Base-by-base conservation (phyloP, 2,329 filamentous ascomycete species). In the Pseudopithomyces maydicus region DNA sequence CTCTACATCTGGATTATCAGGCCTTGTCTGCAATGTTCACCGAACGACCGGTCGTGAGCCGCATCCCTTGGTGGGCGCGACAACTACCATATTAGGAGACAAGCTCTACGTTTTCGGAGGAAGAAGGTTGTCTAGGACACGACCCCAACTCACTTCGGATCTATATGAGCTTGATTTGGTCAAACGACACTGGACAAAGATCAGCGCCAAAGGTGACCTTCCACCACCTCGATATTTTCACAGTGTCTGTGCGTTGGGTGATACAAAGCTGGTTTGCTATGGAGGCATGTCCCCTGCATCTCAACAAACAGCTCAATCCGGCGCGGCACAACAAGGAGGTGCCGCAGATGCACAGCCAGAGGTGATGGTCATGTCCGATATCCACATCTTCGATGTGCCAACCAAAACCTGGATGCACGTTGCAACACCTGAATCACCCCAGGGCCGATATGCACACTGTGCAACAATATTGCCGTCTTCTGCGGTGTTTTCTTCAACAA, bases 51-150 rank as follows among this genome's bases (percentile, higher is more conserved):
- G 95, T 35, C 88, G 88, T 59, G 93, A 98, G 72, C 95, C 95
- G 2, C 92, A 91, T 69, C 90, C 95, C 2, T 81, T 98, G 2
- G 95, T 99, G 0, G 95, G 95, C 32, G 94, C 95, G 5, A 97
- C 95, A 0, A 98, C 95, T 0, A 98, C 95, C 0, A 91, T 98
- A 46, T 77, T 99, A 1, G 95, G 94, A 26, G 95, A 99, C 76
- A 97, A 96, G 75, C 83, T 99, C 20, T 99, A 97, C 74, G 93
- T 98, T 3, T 99, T 98, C 79, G 95, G 95, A 45, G 95, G 95
- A 7, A 85, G 94, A 52, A 87, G 96, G 65, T 79, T 98, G 50
- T 97, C 95, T 14, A 83, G 92, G 64, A 94, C 88, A 62, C 87
- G 91, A 54, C 91, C 93, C 8, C 89, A 91, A 49, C 80, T 99